These are phyloP conservation scores for Stellera chamaejasme DNA, from an alignment of 345 rosid genomes.

Conservation along the genomic window DNA sequence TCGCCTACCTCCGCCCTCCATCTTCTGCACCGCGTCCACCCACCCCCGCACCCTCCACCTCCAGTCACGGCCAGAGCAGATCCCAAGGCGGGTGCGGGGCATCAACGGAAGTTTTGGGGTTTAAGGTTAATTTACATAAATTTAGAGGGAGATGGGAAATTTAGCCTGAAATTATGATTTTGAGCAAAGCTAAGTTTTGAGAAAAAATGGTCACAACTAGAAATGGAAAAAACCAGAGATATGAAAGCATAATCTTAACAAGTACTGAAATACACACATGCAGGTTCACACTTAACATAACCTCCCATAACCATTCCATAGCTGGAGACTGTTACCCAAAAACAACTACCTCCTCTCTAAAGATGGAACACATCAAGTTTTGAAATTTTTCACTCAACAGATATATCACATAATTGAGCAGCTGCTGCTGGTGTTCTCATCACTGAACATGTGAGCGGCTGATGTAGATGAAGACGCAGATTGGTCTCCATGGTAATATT, in stretches of 20 bases:
- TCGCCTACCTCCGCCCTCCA: too few relatives aligned
- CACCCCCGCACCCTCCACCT: too few relatives aligned
- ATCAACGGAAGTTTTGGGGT: too few relatives aligned
- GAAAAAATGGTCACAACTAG: too few relatives aligned
- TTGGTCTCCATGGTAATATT: constrained; percentile 18
- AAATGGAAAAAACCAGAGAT: background rate
- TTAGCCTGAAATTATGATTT: too few relatives aligned
- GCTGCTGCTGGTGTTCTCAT: constrained; percentile 38
- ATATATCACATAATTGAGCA: constrained; percentile 40
- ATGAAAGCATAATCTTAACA: constrained; percentile 12
- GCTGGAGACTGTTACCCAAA: constrained; percentile 11
- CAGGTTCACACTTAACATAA: constrained; percentile 4
- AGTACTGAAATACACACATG: constrained; percentile 16
- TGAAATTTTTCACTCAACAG: background rate
- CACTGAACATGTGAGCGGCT: constrained; percentile 35
- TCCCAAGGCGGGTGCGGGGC: too few relatives aligned
- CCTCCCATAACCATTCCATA: constrained; percentile 11
- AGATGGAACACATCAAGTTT: background rate
- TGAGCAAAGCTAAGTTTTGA: too few relatives aligned
- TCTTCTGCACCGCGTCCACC: too few relatives aligned
- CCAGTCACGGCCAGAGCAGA: too few relatives aligned
- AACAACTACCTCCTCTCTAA: constrained; percentile 9
- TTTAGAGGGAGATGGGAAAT: too few relatives aligned
- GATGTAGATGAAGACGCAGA: constrained; percentile 16
- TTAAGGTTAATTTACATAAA: too few relatives aligned